Evolutionary conservation across 345 rosid species (phyloP).

Genomic region (Erodium maritimum): DNA sequence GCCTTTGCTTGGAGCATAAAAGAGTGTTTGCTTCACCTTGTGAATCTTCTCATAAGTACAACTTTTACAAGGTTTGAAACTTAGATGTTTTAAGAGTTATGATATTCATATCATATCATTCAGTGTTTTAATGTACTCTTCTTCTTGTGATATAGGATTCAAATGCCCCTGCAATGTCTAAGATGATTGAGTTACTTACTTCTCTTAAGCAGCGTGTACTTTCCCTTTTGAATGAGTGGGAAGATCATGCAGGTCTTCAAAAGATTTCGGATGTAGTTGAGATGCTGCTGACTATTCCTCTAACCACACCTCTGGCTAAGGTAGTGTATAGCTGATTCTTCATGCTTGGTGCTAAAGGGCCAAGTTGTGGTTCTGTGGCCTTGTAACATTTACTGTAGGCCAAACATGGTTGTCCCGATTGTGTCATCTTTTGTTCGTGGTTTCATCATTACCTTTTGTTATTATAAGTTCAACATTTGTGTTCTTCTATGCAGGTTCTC

Average conservation of each 20-base stretch:
- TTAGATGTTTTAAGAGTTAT: too few species aligned
- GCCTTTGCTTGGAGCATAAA: constrained; percentile 57
- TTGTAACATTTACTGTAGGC: too few species aligned
- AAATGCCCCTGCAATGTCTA: constrained; percentile 50
- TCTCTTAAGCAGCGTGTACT: constrained; percentile 31
- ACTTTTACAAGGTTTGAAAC: constrained; percentile 74
- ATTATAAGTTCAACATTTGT: constrained; percentile 8
- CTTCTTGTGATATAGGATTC: constrained; percentile 45
- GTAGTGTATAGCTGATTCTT: constrained; percentile 19
- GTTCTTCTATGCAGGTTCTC: constrained; percentile 44
- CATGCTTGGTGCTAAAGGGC: too few species aligned
- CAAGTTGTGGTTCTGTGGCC: too few species aligned
- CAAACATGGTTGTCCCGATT: not conserved
- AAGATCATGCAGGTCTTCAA: constrained; percentile 74
- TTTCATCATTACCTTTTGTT: not conserved
- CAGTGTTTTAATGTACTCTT: constrained; percentile 1
- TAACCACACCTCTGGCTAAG: constrained; percentile 73
- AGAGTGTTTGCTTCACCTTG: constrained; percentile 23
- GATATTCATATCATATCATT: too few species aligned
- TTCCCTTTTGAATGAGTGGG: constrained; percentile 51
- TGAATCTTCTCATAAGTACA: constrained; percentile 35
- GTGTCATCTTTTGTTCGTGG: too few species aligned
- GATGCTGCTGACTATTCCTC: constrained; percentile 70
- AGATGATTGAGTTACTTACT: constrained; percentile 61
- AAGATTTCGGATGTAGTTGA: constrained; percentile 51